These are phyloP conservation scores for Rhododendron ovatum DNA, from an alignment of 148 eudicot genomes.

Conservation along the genomic window DNA sequence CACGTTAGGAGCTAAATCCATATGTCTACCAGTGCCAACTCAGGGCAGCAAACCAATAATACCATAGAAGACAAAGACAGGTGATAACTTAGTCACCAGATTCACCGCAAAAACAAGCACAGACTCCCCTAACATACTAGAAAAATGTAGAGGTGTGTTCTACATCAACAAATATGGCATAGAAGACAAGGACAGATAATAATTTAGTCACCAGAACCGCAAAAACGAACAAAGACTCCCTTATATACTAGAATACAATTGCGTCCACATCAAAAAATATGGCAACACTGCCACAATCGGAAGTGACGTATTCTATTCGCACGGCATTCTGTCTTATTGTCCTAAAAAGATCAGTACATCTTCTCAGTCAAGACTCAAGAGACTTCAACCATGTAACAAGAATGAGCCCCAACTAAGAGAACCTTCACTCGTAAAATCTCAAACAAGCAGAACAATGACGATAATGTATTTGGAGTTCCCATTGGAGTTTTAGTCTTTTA, in stretches of 20 bases:
- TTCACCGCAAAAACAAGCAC: neutral
- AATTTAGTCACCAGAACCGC: neutral
- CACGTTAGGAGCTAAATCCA: neutral
- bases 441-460: neutral
- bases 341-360: neutral
- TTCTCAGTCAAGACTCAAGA: neutral
- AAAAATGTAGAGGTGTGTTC: too few species aligned
- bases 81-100: neutral
- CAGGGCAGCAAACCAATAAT: neutral
- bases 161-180: neutral
- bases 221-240: neutral
- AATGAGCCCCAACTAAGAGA: neutral
- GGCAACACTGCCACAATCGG: neutral
- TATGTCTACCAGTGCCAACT: neutral
- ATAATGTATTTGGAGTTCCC: neutral
- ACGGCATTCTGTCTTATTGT: neutral
- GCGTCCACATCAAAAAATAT: neutral
- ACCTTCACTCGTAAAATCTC: neutral
- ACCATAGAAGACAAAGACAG: neutral
- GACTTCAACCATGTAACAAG: neutral
- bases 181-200: neutral
- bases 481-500: neutral
- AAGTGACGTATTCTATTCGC: neutral
- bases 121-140: neutral
- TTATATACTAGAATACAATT: neutral